Evolutionary conservation across 129 eudicot genomes (phyloP).

Genomic region (Gnaphalium uliginosum): DNA sequence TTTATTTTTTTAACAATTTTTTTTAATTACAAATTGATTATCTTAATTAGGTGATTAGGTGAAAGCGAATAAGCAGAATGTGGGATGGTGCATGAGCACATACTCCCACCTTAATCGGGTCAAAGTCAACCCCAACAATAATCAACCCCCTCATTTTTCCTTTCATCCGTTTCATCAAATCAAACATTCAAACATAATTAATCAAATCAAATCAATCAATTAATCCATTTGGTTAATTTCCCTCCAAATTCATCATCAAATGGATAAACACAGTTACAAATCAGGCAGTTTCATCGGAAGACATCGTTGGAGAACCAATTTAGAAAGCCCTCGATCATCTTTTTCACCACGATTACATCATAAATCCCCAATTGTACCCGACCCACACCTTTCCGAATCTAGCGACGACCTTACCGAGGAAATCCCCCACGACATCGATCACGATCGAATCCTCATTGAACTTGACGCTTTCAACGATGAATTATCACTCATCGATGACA

Average conservation of each 20-base stretch:
- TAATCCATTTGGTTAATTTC: not conserved
- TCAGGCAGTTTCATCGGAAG: constrained; percentile 41
- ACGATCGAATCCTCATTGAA: constrained; percentile 27
- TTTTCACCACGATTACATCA: constrained; percentile 15
- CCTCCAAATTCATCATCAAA: not conserved
- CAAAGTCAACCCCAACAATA: constrained; percentile 16
- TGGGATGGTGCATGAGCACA: constrained; percentile 23
- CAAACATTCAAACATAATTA: not conserved
- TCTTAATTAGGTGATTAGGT: not conserved
- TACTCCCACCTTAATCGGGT: constrained; percentile 19
- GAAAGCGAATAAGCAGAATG: constrained; percentile 3
- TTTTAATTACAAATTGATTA: not conserved
- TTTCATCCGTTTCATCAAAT: not conserved
- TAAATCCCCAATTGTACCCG: constrained; percentile 17
- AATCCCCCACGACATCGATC: constrained; percentile 8
- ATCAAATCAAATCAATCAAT: not conserved
- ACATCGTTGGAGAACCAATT: constrained; percentile 35
- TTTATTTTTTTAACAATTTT: too few species aligned
- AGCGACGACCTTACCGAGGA: not conserved
- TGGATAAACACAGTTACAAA: constrained; percentile 34
- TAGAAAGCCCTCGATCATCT: constrained; percentile 27
- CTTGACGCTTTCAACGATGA: constrained; percentile 43
- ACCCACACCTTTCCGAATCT: not conserved
- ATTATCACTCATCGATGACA: constrained; percentile 38
- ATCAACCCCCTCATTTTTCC: not conserved